Base-by-base conservation (phyloP, 192 early-diverging fungal species). In the Linnemannia exigua region DNA sequence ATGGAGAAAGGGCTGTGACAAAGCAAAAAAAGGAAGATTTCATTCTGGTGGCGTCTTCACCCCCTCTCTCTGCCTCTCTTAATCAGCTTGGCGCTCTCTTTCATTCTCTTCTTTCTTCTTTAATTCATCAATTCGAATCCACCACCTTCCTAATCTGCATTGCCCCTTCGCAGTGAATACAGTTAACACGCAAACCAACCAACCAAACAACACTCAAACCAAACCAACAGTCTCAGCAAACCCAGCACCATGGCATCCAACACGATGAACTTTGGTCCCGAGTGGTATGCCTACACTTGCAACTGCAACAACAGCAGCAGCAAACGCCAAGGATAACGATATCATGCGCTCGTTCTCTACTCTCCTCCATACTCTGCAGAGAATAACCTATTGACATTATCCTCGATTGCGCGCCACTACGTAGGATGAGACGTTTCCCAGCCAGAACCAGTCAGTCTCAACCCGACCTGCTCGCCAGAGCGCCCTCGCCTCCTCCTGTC, bases 231-330 rank as follows among this genome's bases (percentile, higher is more conserved):
- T n/a, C n/a, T 36, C 33, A 58, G 37, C 61, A n/a, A 50, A 66
- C 44, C 37, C 20, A 75, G 15, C 58, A 72, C 70, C 75, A 82
- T 82, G 80, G 80, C 75, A 20, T 83, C 81, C 66, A 89, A 90
- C 70, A 92, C 90, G 38, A 94, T 96, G 94, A 96, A 96, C 90
- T 96, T 96, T 88, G 94, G 95, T 79, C 94, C 95, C 47, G 93
- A 95, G 87, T 95, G 95, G 94, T 83, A 92, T 82, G 76, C 54
- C 38, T n/a, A n/a, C n/a, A 11, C 54, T 25, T 51, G 31, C n/a
- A 22, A 67, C 70, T 46, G 44, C 37, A 20, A 31, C 31, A 28
- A 73, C 11, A 25, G 11, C 22, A 46, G 20, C 22, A 70, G 17
- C n/a, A 22, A 33, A 31, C 67, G 38, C 15, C 58, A 31, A 63